A percentile compares a stretch with the other conserved stretches of the same genome.
These are phyloP conservation scores for Pleurostoma richardsiae DNA, from an alignment of 2,329 filamentous ascomycete species.

Conservation along the genomic window DNA sequence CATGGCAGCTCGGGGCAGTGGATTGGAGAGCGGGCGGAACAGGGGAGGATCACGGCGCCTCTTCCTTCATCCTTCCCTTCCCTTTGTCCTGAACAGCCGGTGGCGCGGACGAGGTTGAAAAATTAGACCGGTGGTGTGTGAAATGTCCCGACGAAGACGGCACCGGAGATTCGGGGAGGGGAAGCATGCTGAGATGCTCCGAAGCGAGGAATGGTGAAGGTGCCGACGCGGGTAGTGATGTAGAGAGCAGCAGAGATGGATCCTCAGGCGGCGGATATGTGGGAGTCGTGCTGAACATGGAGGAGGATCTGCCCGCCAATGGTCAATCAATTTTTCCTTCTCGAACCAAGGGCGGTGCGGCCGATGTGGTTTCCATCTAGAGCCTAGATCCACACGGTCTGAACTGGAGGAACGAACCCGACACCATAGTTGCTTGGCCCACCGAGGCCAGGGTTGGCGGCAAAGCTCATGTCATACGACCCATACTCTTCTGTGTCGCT, in stretches of 20 bases:
- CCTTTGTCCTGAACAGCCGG: constrained; percentile 25
- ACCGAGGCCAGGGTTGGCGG: constrained; percentile 40
- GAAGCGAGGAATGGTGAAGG: constrained; percentile 40
- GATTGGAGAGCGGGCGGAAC: too few species aligned
- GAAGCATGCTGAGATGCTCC: constrained; percentile 36
- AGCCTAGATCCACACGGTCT: constrained; percentile 56
- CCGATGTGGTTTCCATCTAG: constrained; percentile 31
- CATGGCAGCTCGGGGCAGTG: too few species aligned
- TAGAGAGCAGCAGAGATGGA: constrained; percentile 25
- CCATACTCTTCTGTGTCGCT: constrained; percentile 56
- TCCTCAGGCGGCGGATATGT: constrained; percentile 39
- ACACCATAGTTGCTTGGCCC: constrained; percentile 41
- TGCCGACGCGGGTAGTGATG: constrained; percentile 27
- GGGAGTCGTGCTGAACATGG: constrained; percentile 33
- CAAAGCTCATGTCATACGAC: constrained; percentile 41
- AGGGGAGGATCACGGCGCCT: too few species aligned
- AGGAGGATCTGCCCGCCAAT: constrained; percentile 38
- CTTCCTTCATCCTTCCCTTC: constrained; percentile 21
- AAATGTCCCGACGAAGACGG: constrained; percentile 21
- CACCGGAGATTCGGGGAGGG: constrained; percentile 39
- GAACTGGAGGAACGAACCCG: constrained; percentile 61
- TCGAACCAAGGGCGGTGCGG: constrained; percentile 27
- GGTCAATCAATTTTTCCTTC: constrained; percentile 47
- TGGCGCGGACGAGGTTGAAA: constrained; percentile 26
- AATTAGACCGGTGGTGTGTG: constrained; percentile 29